Evolutionary conservation across 305 asterid genomes (phyloP), one percentile per base, ranked within the genome.

Genomic region (Fraxinus greggii): DNA sequence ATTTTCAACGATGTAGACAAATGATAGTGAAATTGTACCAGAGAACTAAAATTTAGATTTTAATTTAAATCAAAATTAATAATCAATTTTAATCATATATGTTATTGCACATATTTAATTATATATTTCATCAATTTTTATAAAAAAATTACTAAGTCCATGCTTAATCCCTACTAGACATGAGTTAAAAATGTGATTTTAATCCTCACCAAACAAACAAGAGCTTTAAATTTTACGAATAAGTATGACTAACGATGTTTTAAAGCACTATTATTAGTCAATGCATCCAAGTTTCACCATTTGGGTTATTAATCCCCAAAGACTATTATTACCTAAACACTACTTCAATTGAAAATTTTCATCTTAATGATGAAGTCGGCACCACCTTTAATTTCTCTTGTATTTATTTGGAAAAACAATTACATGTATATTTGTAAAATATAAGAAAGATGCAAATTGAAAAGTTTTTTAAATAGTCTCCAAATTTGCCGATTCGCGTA

Each of bases 301-400:
- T 17, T 48, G 59, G 59, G 59, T 48, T 48, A 15, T 48, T 48
- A 48, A 48, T 12, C 7, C 59, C 59, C 4, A 0, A 40, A 40
- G 59, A 48, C n/a, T 19, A 15, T 48, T 51, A 51, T 51, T 15
- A 51, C 65, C 21, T 13, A 15, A 40, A 15, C 61, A 67, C 74
- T n/a, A 4, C 54, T 8, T 61, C 12, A 19, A 0, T 61, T 33
- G 13, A 26, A 78, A 70, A 19, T 83, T 79, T 15, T 17, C 8
- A 79, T 65, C 67, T 75, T 26, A 36, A 63, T 65, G 48, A 76
- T 51, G 26, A 48, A 78, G 86, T 86, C 86, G 85, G 83, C 85
- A 80, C 40, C 81, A 72, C 40, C 61, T 51, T 8, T 15, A 63
- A 78, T 32, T 76, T 86, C 81, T 75, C 78, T 38, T 81, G 85